Evolutionary conservation across 306 rosid genomes (phyloP), one percentile per base, ranked within the genome.

Genomic region (Dryas drummondii): DNA sequence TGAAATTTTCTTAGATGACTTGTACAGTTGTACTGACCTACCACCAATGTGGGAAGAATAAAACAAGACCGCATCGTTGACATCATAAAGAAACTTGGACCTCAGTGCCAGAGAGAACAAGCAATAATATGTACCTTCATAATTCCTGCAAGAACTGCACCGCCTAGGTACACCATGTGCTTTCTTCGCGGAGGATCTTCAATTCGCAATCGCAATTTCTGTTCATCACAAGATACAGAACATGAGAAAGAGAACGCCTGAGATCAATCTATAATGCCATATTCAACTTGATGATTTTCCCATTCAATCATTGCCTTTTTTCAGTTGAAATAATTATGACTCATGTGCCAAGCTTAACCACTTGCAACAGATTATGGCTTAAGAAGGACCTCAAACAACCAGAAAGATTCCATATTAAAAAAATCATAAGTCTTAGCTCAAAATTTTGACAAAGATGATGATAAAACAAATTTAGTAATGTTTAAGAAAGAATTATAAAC

Each of bases 161-260:
- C 99, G 62, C 99, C 99, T n/a, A 96, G 91, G 84, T 92, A 96
- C 73, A 96, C 99, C 99, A 96, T 96, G 85, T 96, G 99, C 85
- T 96, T 96, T 87, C 99, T 92, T 68, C 98, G 85, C 0, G 98
- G 98, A 37, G 99, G 99, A 83, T 96, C 99, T 85, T 96, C 99
- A 40, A 96, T 96, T 75, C 99, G 87, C 79, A 92, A 75, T 68
- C 99, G 88, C 75, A 96, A 71, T 82, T 96, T 92, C 99, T 96
- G 87, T 62, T 77, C 64, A 83, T 22, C 73, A 42, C 45, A 60
- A 12, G 47, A 55, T 60, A 81, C 12, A 50, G 57, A 75, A 82
- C 46, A 52, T 41, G 22, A 40, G 50, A 58, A 52, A 11, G 50
- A 68, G 56, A 80, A 63, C 1, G 40, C 26, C 41, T 48, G 27